A percentile compares a stretch with the other conserved stretches of the same genome.
phyloP scores from a whole-genome alignment of 768 basidiomycete genomes.

The Trichaptum fuscoviolaceum region DNA sequence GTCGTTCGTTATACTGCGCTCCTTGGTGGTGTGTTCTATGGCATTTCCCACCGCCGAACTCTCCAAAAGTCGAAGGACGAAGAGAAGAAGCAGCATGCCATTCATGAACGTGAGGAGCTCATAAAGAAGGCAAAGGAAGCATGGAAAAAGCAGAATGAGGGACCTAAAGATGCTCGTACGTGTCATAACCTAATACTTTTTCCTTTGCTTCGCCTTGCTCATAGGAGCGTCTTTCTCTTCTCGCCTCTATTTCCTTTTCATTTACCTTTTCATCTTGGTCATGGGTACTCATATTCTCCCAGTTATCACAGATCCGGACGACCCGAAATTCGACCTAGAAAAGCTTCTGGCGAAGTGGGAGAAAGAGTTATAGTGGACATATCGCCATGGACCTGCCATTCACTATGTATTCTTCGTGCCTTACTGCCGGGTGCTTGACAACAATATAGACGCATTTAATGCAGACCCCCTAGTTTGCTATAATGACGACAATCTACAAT shows the following conservation, averaged over 20 bases:
- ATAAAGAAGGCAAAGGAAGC: conserved; percentile 86
- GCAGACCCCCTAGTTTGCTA: neutral
- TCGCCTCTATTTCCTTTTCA: conserved; percentile 10
- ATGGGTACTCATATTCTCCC: conserved; percentile 10
- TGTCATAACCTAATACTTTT: conserved; percentile 16
- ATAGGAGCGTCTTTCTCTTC: neutral
- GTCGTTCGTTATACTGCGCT: conserved; percentile 94
- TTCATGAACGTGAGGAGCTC: conserved; percentile 69
- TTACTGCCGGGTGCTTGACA: neutral
- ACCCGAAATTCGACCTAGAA: conserved; percentile 95
- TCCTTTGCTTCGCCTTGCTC: neutral
- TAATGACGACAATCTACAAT: neutral
- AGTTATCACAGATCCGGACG: conserved; percentile 93
- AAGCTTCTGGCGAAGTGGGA: conserved; percentile 77
- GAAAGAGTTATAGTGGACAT: conserved; percentile 47
- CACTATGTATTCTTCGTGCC: neutral
- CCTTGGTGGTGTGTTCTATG: conserved; percentile 81
- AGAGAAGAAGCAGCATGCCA: conserved; percentile 67
- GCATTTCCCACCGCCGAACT: conserved; percentile 87
- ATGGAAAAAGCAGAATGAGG: conserved; percentile 75
- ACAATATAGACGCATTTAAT: neutral
- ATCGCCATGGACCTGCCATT: neutral
- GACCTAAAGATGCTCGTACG: conserved; percentile 51
- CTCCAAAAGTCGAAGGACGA: conserved; percentile 78
- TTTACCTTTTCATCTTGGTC: conserved; percentile 5